Percentiles rank a stretch among this genome's conserved stretches.
These are phyloP conservation scores for Penicillium riverlandense DNA, from an alignment of 495 filamentous ascomycete genomes.

Conservation along the genomic window DNA sequence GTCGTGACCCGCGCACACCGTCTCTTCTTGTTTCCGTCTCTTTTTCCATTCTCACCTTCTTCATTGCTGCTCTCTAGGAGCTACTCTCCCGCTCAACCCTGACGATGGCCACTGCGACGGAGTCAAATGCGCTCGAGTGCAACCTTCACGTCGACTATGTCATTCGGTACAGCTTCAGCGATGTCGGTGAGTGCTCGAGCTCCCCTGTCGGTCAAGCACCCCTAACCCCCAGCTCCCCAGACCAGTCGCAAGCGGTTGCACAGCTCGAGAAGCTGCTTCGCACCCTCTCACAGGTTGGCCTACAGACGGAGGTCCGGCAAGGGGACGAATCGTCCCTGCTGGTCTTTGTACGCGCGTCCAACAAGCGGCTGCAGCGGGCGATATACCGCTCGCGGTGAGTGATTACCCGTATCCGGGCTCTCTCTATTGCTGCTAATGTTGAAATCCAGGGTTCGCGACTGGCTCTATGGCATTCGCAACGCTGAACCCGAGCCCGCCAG, in stretches of 20 bases:
- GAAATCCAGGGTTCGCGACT: constrained; percentile 67
- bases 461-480: constrained; percentile 84
- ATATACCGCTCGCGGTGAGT: constrained; percentile 62
- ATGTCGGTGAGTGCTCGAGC: constrained; percentile 43
- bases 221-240: constrained; percentile 33
- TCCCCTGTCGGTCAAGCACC: background rate
- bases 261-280: constrained; percentile 70
- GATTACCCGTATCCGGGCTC: background rate
- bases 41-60: too few species aligned
- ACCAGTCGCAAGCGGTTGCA: constrained; percentile 57
- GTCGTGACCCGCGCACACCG: constrained; percentile 3
- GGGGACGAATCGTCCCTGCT: constrained; percentile 72
- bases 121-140: constrained; percentile 22
- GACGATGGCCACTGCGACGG: constrained; percentile 7
- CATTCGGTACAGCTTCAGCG: constrained; percentile 67
- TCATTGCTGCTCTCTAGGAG: too few species aligned
- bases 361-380: constrained; percentile 35
- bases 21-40: background rate
- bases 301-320: constrained; percentile 78
- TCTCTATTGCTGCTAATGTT: too few species aligned
- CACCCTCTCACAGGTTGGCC: constrained; percentile 62
- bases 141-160: constrained; percentile 89
- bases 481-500: constrained; percentile 60
- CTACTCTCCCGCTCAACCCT: constrained; percentile 1
- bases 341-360: constrained; percentile 67